Percentiles rank a stretch among this genome's conserved stretches.
Evolutionary conservation across 2,329 filamentous ascomycete species (phyloP).

Genomic region (Apiospora aurea): DNA sequence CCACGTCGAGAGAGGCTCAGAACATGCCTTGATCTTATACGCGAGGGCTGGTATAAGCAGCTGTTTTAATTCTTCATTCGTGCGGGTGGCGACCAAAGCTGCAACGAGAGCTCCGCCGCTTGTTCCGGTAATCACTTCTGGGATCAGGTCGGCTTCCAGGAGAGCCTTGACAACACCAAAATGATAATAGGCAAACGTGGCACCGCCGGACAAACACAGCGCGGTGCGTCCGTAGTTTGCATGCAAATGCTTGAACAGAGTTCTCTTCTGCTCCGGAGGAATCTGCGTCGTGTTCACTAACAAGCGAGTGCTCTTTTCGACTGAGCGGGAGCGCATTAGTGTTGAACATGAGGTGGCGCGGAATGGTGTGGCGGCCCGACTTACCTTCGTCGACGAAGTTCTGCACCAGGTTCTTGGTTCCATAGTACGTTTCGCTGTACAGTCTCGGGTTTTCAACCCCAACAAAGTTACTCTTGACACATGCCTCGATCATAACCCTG

Average conservation of each 20-base stretch:
- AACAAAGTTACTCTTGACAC: constrained; percentile 97
- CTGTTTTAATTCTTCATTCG: constrained; percentile 86
- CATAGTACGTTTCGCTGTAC: constrained; percentile 98
- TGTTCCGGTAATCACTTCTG: constrained; percentile 95
- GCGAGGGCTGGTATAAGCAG: constrained; percentile 89
- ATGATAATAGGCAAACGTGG: constrained; percentile 96
- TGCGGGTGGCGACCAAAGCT: constrained; percentile 85
- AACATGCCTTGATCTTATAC: constrained; percentile 82
- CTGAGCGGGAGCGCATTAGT: constrained; percentile 45
- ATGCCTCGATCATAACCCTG: constrained; percentile 80
- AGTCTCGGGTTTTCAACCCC: constrained; percentile 91
- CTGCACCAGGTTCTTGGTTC: constrained; percentile 94
- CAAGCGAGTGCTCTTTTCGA: constrained; percentile 71
- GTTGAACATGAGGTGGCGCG: neutral
- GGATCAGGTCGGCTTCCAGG: constrained; percentile 83
- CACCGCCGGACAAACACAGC: constrained; percentile 90
- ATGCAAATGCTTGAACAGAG: constrained; percentile 85
- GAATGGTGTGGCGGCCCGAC: constrained; percentile 38
- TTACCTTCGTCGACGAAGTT: constrained; percentile 84
- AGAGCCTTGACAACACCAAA: constrained; percentile 91
- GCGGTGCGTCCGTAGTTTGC: constrained; percentile 94
- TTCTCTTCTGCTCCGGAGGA: constrained; percentile 74
- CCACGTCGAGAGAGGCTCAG: constrained; percentile 80
- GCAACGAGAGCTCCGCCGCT: constrained; percentile 93
- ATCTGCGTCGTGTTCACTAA: constrained; percentile 73